phyloP scores from a whole-genome alignment of 2,329 filamentous ascomycete species.

The Tolypocladium endophyticum region DNA sequence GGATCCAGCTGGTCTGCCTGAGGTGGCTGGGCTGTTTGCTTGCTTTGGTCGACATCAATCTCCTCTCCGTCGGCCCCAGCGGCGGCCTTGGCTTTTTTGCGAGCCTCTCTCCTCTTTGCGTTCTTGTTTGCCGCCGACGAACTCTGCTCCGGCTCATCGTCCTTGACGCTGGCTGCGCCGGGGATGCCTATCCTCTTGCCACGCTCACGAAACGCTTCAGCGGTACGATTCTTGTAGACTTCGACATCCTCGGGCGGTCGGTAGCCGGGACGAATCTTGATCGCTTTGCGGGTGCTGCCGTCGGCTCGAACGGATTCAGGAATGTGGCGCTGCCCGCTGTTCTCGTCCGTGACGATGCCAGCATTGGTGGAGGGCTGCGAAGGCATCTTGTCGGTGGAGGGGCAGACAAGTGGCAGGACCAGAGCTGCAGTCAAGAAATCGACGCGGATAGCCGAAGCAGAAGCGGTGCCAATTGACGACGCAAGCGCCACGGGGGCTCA shows the following conservation, averaged over 20 bases:
- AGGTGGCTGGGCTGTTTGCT: slow-evolving; percentile 13
- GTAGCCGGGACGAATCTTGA: slow-evolving; percentile 88
- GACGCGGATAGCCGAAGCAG: neutral
- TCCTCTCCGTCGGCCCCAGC: slow-evolving; percentile 51
- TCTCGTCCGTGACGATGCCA: slow-evolving; percentile 67
- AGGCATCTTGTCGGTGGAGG: slow-evolving; percentile 26
- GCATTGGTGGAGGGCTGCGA: slow-evolving; percentile 43
- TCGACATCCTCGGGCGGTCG: slow-evolving; percentile 91
- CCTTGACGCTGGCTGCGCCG: slow-evolving; percentile 53
- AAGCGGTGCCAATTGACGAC: neutral
- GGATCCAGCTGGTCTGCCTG: slow-evolving; percentile 44
- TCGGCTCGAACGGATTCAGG: slow-evolving; percentile 80
- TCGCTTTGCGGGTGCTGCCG: slow-evolving; percentile 85
- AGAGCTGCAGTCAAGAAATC: neutral
- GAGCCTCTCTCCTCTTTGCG: slow-evolving; percentile 58
- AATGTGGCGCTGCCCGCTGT: slow-evolving; percentile 75
- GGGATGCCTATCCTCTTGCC: slow-evolving; percentile 54
- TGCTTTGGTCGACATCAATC: slow-evolving; percentile 9
- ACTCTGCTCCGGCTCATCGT: slow-evolving; percentile 34
- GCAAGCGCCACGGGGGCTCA: neutral
- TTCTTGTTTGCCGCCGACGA: slow-evolving; percentile 66
- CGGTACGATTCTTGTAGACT: slow-evolving; percentile 87
- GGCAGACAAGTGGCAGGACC: neutral
- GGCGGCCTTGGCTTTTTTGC: slow-evolving; percentile 42
- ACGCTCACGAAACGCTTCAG: slow-evolving; percentile 73